A percentile compares a stretch with the other conserved stretches of the same genome.
phyloP scores from a whole-genome alignment of 1,284 basidiomycete species.

The Entoloma clypeatum region DNA sequence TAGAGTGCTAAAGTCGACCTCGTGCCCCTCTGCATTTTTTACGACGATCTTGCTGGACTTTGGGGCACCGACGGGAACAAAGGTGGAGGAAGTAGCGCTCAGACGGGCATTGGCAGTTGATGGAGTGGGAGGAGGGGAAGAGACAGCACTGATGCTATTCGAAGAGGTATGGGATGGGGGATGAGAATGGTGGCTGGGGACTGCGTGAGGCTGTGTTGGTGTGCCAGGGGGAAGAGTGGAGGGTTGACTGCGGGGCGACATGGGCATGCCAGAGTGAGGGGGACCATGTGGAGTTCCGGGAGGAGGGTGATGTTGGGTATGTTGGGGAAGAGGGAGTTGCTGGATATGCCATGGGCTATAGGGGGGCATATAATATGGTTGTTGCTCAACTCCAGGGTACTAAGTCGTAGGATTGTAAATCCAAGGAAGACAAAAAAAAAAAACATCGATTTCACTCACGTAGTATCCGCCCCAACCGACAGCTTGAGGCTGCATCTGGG shows the following conservation, averaged over 20 bases:
- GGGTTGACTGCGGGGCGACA: slow-evolving; percentile 64
- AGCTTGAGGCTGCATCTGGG: slow-evolving; percentile 32
- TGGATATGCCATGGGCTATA: slow-evolving; percentile 29
- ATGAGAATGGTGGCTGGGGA: slow-evolving; percentile 44
- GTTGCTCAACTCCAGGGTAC: slow-evolving; percentile 24
- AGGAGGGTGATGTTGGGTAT: slow-evolving; percentile 33
- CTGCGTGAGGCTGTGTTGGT: slow-evolving; percentile 57
- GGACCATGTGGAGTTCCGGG: slow-evolving; percentile 37
- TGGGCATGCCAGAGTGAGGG: slow-evolving; percentile 38
- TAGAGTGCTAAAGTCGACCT: slow-evolving; percentile 52
- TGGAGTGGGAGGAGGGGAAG: slow-evolving; percentile 68
- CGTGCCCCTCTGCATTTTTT: slow-evolving; percentile 55
- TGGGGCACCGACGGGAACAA: slow-evolving; percentile 53
- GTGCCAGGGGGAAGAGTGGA: slow-evolving; percentile 60
- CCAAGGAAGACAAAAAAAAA: slow-evolving; percentile 2
- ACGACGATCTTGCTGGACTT: slow-evolving; percentile 42
- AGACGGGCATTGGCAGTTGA: slow-evolving; percentile 44
- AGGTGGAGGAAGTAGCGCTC: slow-evolving; percentile 59
- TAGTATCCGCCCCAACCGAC: slow-evolving; percentile 36
- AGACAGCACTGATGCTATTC: slow-evolving; percentile 47
- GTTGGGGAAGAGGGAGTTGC: slow-evolving; percentile 33
- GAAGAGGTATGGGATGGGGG: slow-evolving; percentile 46
- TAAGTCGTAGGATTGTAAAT: slow-evolving; percentile 10
- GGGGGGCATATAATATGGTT: slow-evolving; percentile 26
- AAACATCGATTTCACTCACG: slow-evolving; percentile 29